phyloP scores from a whole-genome alignment of 208 protist genomes.

The Wallacemonas collosoma region DNA sequence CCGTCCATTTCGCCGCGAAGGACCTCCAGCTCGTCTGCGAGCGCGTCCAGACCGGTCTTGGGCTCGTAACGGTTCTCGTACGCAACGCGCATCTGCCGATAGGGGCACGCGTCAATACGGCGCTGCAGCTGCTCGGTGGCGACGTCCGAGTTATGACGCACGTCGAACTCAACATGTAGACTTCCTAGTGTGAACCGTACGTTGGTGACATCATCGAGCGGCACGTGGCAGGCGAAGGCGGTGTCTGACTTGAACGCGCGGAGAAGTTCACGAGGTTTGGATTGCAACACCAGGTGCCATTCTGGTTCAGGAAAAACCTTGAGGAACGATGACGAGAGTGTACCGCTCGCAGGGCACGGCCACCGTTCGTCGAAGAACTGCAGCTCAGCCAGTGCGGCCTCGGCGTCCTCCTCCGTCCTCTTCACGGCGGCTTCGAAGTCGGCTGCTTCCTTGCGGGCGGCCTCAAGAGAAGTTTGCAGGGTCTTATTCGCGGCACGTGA shows the following conservation, averaged over 20 bases:
- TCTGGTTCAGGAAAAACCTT: constrained; percentile 34
- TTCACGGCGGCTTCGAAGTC: neutral
- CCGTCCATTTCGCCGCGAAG: constrained; percentile 1
- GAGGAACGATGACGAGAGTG: constrained; percentile 17
- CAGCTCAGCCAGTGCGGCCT: constrained; percentile 14
- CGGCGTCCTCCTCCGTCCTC: neutral
- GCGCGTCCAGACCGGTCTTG: constrained; percentile 30
- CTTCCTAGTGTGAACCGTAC: constrained; percentile 33
- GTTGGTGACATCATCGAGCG: constrained; percentile 19
- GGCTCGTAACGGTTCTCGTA: constrained; percentile 25
- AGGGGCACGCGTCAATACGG: constrained; percentile 21
- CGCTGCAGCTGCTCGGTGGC: constrained; percentile 23
- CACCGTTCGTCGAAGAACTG: constrained; percentile 26
- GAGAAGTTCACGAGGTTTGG: constrained; percentile 24
- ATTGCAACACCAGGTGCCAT: constrained; percentile 29
- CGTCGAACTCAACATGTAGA: constrained; percentile 30
- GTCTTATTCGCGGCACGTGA: neutral
- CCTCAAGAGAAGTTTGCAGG: neutral
- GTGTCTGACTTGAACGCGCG: constrained; percentile 29
- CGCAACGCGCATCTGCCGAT: constrained; percentile 22
- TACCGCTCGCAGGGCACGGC: neutral
- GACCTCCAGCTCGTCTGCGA: constrained; percentile 18
- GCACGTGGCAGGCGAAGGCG: constrained; percentile 34
- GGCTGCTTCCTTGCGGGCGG: neutral
- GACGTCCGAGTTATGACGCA: constrained; percentile 15